Percentiles rank a stretch among this genome's conserved stretches.
phyloP scores from a whole-genome alignment of 306 rosid species.

The Delonix regia region DNA sequence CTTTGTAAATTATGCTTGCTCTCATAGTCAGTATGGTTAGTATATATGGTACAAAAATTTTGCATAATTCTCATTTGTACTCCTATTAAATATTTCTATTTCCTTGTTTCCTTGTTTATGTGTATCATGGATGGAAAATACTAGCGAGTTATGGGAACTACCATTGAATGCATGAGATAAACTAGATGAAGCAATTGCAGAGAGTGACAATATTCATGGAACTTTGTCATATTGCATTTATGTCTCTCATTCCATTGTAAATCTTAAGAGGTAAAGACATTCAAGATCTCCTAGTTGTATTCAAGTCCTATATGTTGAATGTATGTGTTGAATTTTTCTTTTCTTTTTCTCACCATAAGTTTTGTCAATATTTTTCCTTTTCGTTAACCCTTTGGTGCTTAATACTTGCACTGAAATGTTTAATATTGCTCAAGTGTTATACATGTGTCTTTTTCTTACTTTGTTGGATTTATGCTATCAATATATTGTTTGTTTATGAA shows the following conservation, averaged over 20 bases:
- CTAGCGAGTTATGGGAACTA: slow-evolving; percentile 98
- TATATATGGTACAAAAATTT: background rate
- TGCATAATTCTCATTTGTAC: slow-evolving; percentile 7
- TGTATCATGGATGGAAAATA: slow-evolving; percentile 91
- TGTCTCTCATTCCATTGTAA: slow-evolving; percentile 89
- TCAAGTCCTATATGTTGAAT: slow-evolving; percentile 20
- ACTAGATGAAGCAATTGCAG: slow-evolving; percentile 94
- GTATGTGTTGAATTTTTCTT: slow-evolving; percentile 17
- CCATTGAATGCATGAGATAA: slow-evolving; percentile 98
- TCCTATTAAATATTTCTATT: slow-evolving; percentile 22
- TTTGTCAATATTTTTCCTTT: too few relatives aligned
- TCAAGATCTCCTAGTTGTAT: slow-evolving; percentile 16
- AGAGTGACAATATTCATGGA: slow-evolving; percentile 91
- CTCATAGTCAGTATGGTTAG: background rate
- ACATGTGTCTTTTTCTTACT: slow-evolving; percentile 13
- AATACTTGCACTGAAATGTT: background rate
- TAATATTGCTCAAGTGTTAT: background rate
- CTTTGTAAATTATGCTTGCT: slow-evolving; percentile 49
- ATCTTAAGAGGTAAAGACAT: slow-evolving; percentile 77
- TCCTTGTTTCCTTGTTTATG: slow-evolving; percentile 55
- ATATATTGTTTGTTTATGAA: too few relatives aligned
- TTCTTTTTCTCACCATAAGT: background rate
- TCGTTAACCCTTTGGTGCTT: background rate
- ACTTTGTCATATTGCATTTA: slow-evolving; percentile 79
- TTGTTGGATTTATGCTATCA: background rate